Conservation (phyloP, 2,329 filamentous ascomycete species). For the Aspergillus fructus region DNA sequence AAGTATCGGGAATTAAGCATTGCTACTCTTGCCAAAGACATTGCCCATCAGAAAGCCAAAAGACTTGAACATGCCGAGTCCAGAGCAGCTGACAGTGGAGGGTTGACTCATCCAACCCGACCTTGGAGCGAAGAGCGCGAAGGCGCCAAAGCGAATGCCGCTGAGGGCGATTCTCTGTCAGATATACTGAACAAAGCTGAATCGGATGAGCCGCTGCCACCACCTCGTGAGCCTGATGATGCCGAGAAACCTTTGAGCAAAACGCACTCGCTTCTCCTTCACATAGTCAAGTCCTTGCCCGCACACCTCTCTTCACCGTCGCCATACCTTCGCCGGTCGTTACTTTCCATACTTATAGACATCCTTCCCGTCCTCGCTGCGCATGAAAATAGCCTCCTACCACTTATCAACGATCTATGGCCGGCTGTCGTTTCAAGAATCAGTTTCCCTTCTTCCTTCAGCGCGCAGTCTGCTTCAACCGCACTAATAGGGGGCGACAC, state of each 20-base stretch:
- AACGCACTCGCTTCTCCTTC: constrained; percentile 76
- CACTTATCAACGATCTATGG: constrained; percentile 88
- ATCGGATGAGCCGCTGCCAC: constrained; percentile 34
- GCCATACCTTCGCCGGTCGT: constrained; percentile 71
- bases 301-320: constrained; percentile 87
- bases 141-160: constrained; percentile 22
- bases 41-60: constrained; percentile 35
- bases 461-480: constrained; percentile 46
- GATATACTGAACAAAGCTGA: constrained; percentile 38
- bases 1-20: constrained; percentile 32
- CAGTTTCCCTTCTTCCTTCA: constrained; percentile 47
- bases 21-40: constrained; percentile 32
- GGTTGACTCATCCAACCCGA: constrained; percentile 29
- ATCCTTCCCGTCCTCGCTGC: constrained; percentile 69
- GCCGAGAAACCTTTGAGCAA: constrained; percentile 65
- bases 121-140: constrained; percentile 32
- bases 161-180: constrained; percentile 25
- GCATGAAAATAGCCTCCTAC: constrained; percentile 81
- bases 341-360: constrained; percentile 74
- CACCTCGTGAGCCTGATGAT: constrained; percentile 51
- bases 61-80: constrained; percentile 23
- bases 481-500: constrained; percentile 19
- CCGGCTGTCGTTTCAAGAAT: constrained; percentile 62
- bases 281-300: constrained; percentile 80
- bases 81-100: constrained; percentile 24